Conservation (phyloP, 2,329 filamentous ascomycete species). For the Paecilomyces niveus region DNA sequence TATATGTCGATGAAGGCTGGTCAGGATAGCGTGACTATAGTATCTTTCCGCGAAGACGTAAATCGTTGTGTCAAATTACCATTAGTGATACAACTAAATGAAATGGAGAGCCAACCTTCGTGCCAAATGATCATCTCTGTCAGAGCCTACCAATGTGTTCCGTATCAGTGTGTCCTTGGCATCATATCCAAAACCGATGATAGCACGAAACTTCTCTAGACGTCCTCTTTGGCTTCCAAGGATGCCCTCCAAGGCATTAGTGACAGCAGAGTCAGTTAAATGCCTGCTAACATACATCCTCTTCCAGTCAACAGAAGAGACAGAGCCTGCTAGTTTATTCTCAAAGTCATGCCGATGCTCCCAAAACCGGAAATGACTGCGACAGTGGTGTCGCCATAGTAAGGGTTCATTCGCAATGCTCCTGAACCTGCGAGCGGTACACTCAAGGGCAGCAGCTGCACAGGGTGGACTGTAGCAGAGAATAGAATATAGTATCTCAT, state of each 20-base stretch:
- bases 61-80: conserved; percentile 8
- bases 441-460: conserved; percentile 47
- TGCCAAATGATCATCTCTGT: conserved; percentile 67
- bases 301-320: conserved; percentile 66
- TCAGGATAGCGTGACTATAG: conserved; percentile 66
- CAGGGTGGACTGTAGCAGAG: conserved; percentile 54
- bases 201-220: conserved; percentile 60
- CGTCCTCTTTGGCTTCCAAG: conserved; percentile 64
- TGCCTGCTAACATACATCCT: conserved; percentile 54
- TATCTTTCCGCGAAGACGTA: conserved; percentile 46
- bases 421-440: conserved; percentile 57
- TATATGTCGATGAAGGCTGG: conserved; percentile 71
- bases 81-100: conserved; percentile 1
- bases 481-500: conserved; percentile 79
- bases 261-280: conserved; percentile 46
- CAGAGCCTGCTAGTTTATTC: conserved; percentile 47
- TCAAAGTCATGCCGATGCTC: conserved; percentile 55
- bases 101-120: conserved; percentile 43
- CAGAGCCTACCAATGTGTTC: conserved; percentile 54
- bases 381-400: conserved; percentile 75
- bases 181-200: conserved; percentile 72
- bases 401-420: conserved; percentile 62
- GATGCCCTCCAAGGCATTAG: conserved; percentile 57
- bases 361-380: conserved; percentile 67
- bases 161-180: conserved; percentile 75